These are phyloP conservation scores for Epichloe baconii DNA, from an alignment of 2,329 filamentous ascomycete genomes.

Conservation along the genomic window DNA sequence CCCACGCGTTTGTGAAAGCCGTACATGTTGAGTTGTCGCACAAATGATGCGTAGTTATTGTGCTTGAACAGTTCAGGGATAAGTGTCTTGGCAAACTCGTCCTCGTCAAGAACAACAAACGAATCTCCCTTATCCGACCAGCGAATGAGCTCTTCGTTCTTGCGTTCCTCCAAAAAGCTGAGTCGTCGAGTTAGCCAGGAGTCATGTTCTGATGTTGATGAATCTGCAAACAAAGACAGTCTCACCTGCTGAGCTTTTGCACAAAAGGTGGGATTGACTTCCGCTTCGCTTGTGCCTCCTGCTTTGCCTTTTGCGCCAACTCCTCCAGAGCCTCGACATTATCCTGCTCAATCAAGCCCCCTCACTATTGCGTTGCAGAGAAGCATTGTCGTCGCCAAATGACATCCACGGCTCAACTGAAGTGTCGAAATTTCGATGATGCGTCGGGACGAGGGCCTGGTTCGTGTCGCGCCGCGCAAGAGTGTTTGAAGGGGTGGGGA, in stretches of 20 bases:
- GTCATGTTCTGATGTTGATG: not conserved
- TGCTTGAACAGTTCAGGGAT: conserved; percentile 98
- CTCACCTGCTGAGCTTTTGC: conserved; percentile 91
- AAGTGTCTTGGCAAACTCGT: conserved; percentile 94
- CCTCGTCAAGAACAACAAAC: conserved; percentile 92
- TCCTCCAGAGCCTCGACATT: conserved; percentile 69
- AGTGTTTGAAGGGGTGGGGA: conserved; percentile 30
- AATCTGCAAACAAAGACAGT: not conserved
- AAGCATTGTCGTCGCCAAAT: conserved; percentile 28
- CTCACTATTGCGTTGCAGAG: conserved; percentile 24
- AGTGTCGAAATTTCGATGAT: conserved; percentile 25
- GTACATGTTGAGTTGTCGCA: conserved; percentile 92
- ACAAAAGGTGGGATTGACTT: conserved; percentile 98
- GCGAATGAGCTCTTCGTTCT: conserved; percentile 87
- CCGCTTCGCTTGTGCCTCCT: conserved; percentile 75
- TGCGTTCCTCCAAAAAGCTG: conserved; percentile 85
- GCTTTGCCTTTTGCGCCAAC: conserved; percentile 68
- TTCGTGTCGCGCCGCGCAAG: conserved; percentile 40
- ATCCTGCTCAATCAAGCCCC: conserved; percentile 40
- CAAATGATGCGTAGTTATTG: conserved; percentile 95
- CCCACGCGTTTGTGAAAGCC: conserved; percentile 95
- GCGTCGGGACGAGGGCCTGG: conserved; percentile 34
- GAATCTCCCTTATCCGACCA: conserved; percentile 97
- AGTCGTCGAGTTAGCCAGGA: not conserved
- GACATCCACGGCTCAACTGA: conserved; percentile 26